Evolutionary conservation across 1,284 basidiomycete genomes (phyloP), one percentile per base, ranked within the genome.

Genomic region (Ganoderma leucocontextum): DNA sequence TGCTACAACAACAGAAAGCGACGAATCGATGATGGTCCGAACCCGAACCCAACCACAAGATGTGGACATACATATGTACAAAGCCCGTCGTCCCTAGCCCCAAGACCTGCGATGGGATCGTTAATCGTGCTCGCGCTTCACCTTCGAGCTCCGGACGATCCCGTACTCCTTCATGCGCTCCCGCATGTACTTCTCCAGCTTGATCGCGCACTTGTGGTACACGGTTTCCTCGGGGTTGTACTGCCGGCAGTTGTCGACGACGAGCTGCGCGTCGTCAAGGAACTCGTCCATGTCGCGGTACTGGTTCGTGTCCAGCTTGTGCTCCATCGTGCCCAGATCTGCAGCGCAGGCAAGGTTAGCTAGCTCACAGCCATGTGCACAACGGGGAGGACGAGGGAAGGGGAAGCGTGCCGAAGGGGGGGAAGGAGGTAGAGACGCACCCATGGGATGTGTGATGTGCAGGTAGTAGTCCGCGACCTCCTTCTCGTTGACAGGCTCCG

Each of bases 271-370:
- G 78, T 99, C 97, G 22, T 86, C 86, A 8, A 93, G 80, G 78
- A 99, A 96, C 57, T 87, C 85, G 66, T 95, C 92, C 49, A 98
- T 83, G 29, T 87, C 88, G 42, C 86, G 80, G 79, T 99, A 99
- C 74, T 91, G 85, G 74, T 89, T 90, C 61, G 87, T 92, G 68
- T 97, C 94, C 36, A 99, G 88, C 80, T 97, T 99, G 79, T 92
- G 88, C 77, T 96, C 94, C 91, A 99, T 98, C 2, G 95, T 98
- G 64, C 86, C 85, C 68, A 99, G 89, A 79, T 99, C 97, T 96
- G 76, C 35, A 35, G 22, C 2, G 42, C 42, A 62, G 29, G 41
- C 41, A 33, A 29, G 15, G 41, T 39, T 19, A 60, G 36, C 59
- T 3, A 4, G 6, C 33, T 29, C 29, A 29, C 29, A 29, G 29